A percentile compares a stretch with the other conserved stretches of the same genome.
These are phyloP conservation scores for Massariosphaeria phaeospora DNA, from an alignment of 495 filamentous ascomycete genomes.

Conservation along the genomic window DNA sequence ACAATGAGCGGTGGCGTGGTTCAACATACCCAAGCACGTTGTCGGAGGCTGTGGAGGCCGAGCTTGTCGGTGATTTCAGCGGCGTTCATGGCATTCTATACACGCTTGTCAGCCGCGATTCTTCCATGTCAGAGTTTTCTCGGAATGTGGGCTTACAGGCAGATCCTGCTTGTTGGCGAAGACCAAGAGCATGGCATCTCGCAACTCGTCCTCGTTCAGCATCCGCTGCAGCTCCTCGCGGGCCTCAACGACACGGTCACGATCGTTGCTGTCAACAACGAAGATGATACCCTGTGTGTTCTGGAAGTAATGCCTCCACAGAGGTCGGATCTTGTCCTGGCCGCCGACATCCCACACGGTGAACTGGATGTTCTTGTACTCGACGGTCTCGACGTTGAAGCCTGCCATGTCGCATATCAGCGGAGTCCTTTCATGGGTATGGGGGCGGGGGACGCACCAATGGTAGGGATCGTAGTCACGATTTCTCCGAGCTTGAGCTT, in stretches of 20 bases:
- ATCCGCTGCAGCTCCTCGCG: conserved; percentile 99
- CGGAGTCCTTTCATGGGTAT: not conserved
- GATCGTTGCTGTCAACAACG: conserved; percentile 99
- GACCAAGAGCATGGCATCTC: conserved; percentile 93
- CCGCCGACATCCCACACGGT: conserved; percentile 99
- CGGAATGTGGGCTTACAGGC: conserved; percentile 61
- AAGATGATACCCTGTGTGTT: conserved; percentile 99
- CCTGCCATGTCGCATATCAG: conserved; percentile 50
- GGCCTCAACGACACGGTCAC: conserved; percentile 97
- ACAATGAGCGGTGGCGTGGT: conserved; percentile 6
- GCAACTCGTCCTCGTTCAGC: conserved; percentile 99
- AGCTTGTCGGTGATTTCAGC: conserved; percentile 99
- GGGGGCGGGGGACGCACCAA: conserved; percentile 65
- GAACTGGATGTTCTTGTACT: conserved; percentile 99
- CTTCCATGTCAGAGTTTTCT: not conserved
- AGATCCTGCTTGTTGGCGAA: conserved; percentile 99
- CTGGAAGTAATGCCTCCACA: conserved; percentile 99
- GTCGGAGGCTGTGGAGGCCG: conserved; percentile 95
- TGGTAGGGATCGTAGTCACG: conserved; percentile 98
- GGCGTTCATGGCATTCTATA: conserved; percentile 98
- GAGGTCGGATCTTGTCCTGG: conserved; percentile 99
- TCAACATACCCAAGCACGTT: conserved; percentile 90
- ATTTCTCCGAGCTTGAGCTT: conserved; percentile 99
- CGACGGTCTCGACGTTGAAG: conserved; percentile 99
- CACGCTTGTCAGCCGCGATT: conserved; percentile 3